Evolutionary conservation across 208 protist species (phyloP).

Genomic region (Trypanosoma lewisi): DNA sequence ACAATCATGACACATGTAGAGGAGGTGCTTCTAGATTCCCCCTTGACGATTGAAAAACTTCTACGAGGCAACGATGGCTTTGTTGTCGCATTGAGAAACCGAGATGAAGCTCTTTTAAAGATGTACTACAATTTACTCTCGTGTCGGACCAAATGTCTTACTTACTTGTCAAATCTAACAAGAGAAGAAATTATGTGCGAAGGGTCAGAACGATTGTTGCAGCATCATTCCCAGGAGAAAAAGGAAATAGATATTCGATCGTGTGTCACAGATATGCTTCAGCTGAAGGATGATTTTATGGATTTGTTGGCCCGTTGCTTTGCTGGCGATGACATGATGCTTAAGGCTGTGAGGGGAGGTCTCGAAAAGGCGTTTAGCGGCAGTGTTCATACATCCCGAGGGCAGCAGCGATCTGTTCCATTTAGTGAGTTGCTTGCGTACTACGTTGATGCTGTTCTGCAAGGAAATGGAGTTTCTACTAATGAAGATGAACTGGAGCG

Average conservation of each 20-base stretch:
- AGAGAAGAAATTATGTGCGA: slow-evolving; percentile 50
- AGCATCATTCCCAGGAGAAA: slow-evolving; percentile 48
- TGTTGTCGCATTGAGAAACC: slow-evolving; percentile 33
- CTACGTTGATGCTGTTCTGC: slow-evolving; percentile 74
- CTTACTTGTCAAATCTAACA: slow-evolving; percentile 40
- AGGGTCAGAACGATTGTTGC: slow-evolving; percentile 38
- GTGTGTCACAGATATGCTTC: slow-evolving; percentile 73
- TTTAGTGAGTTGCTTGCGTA: slow-evolving; percentile 78
- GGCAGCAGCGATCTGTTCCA: slow-evolving; percentile 26
- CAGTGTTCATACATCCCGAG: slow-evolving; percentile 36
- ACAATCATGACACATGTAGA: slow-evolving; percentile 64
- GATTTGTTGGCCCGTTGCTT: slow-evolving; percentile 60
- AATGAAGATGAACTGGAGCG: slow-evolving; percentile 52
- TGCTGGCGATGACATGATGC: slow-evolving; percentile 51
- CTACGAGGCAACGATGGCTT: slow-evolving; percentile 51
- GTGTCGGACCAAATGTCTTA: slow-evolving; percentile 38
- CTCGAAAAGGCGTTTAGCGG: slow-evolving; percentile 66
- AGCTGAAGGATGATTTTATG: slow-evolving; percentile 71
- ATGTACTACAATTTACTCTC: slow-evolving; percentile 68
- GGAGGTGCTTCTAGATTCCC: slow-evolving; percentile 50
- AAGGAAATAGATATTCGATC: slow-evolving; percentile 47
- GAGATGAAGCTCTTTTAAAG: slow-evolving; percentile 47
- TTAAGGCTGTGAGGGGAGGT: slow-evolving; percentile 66
- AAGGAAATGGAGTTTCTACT: slow-evolving; percentile 31
- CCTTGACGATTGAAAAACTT: slow-evolving; percentile 37